A percentile compares a stretch with the other conserved stretches of the same genome.
Conservation (phyloP, 805 yeast species). For the Wickerhamiella brachini region DNA sequence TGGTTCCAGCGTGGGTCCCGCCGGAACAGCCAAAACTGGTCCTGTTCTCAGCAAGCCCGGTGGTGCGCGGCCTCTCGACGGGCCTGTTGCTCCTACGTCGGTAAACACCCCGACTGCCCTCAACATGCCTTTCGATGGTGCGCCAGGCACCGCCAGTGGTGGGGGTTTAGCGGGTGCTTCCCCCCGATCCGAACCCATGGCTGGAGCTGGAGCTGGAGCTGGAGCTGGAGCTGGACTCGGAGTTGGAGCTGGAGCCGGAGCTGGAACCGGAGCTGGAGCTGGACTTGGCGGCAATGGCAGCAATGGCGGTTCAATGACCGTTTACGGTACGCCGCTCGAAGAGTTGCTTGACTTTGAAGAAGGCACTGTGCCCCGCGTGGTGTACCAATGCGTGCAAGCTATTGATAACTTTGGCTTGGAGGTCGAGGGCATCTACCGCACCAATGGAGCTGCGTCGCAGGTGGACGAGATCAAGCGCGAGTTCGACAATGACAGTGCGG, state of each 20-base stretch:
- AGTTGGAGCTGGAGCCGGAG: neutral
- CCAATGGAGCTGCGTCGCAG: slow-evolving; percentile 63
- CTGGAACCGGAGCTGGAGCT: neutral
- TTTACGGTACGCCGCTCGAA: slow-evolving; percentile 80
- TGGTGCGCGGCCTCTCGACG: neutral
- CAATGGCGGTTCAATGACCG: slow-evolving; percentile 26
- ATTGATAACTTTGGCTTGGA: slow-evolving; percentile 76
- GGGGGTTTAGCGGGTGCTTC: no score
- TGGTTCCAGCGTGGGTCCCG: neutral
- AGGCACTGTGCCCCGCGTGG: slow-evolving; percentile 84
- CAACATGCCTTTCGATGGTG: neutral
- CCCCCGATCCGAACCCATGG: no score
- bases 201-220: no score
- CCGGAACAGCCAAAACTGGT: neutral
- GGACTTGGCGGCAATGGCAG: no score
- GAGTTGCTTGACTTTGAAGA: slow-evolving; percentile 66
- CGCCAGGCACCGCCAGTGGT: neutral
- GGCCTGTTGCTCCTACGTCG: neutral
- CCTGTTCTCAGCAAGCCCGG: neutral
- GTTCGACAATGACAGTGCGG: slow-evolving; percentile 51
- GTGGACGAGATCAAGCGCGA: slow-evolving; percentile 59
- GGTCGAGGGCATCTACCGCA: slow-evolving; percentile 80
- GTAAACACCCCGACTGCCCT: neutral
- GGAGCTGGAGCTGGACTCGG: slow-evolving; percentile 1
- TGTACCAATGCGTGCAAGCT: slow-evolving; percentile 73